Evolutionary conservation across 1,139 yeast species (phyloP).

Genomic region (Nakaseomyces uthaithaninus): DNA sequence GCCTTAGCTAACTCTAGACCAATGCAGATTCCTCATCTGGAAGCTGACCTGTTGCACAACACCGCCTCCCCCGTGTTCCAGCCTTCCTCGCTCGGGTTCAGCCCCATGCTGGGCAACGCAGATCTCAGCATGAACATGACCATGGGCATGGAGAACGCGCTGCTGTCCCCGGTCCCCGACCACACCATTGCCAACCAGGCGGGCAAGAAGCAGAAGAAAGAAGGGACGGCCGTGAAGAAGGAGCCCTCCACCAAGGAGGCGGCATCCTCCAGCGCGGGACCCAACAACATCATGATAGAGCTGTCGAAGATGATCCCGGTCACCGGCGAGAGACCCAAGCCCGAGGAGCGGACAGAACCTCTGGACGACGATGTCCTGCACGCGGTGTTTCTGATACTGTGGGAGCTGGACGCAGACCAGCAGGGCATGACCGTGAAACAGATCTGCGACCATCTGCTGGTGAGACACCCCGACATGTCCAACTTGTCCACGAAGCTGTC

Average conservation of each 20-base stretch:
- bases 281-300: constrained; percentile 32
- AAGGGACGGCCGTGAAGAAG: not conserved
- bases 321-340: constrained; percentile 71
- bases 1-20: constrained; percentile 33
- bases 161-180: not conserved
- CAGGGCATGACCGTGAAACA: constrained; percentile 82
- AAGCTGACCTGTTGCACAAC: constrained; percentile 28
- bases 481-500: constrained; percentile 72
- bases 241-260: constrained; percentile 10
- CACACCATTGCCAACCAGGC: constrained; percentile 6
- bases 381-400: constrained; percentile 64
- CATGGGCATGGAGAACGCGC: constrained; percentile 1
- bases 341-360: constrained; percentile 53
- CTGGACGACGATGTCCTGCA: constrained; percentile 68
- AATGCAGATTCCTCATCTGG: constrained; percentile 26
- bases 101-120: constrained; percentile 1
- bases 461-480: constrained; percentile 75
- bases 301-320: constrained; percentile 73
- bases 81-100: constrained; percentile 23
- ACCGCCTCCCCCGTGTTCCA: constrained; percentile 30
- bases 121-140: constrained; percentile 4
- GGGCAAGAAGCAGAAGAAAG: constrained; percentile 1
- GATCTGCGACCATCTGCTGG: constrained; percentile 64
- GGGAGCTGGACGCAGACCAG: constrained; percentile 57
- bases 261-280: constrained; percentile 25